Conservation (phyloP, 371 early-diverging fungal genomes). For the Furculomyces boomerangus region DNA sequence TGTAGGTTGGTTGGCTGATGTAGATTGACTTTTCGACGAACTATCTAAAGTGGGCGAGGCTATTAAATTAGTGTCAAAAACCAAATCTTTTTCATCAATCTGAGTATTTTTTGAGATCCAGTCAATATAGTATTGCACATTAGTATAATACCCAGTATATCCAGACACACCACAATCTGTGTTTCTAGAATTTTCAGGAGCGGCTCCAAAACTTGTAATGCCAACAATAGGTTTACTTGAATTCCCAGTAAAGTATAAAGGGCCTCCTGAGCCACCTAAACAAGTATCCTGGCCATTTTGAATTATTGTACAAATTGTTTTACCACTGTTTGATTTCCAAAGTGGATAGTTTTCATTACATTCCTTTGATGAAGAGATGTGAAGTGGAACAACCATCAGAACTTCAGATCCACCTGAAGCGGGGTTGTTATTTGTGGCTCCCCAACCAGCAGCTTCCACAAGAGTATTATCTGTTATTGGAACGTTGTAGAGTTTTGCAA, state of each 20-base stretch:
- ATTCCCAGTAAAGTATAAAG: constrained; percentile 1
- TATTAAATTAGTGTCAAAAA: too few species aligned
- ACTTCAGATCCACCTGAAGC: not conserved
- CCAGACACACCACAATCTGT: not conserved
- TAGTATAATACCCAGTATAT: not conserved
- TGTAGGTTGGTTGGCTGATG: too few species aligned
- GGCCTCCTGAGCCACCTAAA: constrained; percentile 22
- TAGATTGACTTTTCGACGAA: too few species aligned
- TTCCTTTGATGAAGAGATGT: not conserved
- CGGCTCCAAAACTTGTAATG: not conserved
- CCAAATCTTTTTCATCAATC: not conserved
- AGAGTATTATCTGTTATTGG: not conserved
- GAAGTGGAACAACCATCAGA: constrained; percentile 15
- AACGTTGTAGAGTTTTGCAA: not conserved
- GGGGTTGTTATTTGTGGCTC: not conserved
- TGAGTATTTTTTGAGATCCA: not conserved
- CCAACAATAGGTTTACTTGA: not conserved
- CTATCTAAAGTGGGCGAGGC: too few species aligned
- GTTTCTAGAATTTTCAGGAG: not conserved
- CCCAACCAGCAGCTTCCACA: constrained; percentile 1
- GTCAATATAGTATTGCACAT: not conserved
- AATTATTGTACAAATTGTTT: constrained; percentile 13
- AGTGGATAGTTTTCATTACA: constrained; percentile 5
- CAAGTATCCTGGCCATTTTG: constrained; percentile 14
- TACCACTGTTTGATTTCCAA: not conserved